Conservation (phyloP, 306 rosid species). For the Astragalus membranaceus region DNA sequence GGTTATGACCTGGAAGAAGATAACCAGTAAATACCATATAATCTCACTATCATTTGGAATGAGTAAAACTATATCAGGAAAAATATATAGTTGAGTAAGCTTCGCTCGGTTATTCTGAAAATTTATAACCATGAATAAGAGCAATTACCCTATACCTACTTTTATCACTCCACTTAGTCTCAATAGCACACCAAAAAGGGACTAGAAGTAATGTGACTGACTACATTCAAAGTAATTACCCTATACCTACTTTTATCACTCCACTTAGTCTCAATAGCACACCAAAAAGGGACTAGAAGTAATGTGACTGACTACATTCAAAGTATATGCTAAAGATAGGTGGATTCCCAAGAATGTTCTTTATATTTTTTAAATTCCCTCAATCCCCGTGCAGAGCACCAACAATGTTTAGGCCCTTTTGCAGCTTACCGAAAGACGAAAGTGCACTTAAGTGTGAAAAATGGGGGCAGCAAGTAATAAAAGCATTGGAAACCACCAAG, state of each 20-base stretch:
- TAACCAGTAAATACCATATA: neutral
- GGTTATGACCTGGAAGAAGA: neutral
- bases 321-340: neutral
- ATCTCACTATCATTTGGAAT: neutral
- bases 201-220: neutral
- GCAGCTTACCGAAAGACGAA: neutral
- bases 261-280: neutral
- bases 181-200: neutral
- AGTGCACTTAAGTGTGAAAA: neutral
- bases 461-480: neutral
- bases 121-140: slow-evolving; percentile 5
- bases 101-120: slow-evolving; percentile 7
- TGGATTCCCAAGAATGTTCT: neutral
- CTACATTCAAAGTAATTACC: neutral
- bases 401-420: neutral
- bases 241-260: neutral
- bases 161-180: neutral
- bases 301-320: neutral
- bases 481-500: neutral
- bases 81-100: neutral
- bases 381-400: neutral
- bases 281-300: neutral
- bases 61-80: neutral
- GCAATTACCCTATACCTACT: neutral
- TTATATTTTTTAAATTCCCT: neutral